Evolutionary conservation across 2,329 filamentous ascomycete genomes (phyloP), one percentile per base, ranked within the genome.

Genomic region (Ramichloridium luteum): DNA sequence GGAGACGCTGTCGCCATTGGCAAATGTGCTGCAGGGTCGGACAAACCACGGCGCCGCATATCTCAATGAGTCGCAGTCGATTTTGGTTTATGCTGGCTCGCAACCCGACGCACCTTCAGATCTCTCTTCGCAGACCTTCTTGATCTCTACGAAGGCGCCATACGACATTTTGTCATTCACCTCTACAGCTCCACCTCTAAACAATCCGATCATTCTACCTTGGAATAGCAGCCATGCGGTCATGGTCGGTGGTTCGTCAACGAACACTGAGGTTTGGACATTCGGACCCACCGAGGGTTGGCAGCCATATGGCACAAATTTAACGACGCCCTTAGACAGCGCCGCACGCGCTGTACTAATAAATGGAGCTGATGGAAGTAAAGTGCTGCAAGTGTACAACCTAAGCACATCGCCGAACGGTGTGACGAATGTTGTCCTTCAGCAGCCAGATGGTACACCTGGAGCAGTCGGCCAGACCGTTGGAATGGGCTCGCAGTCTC

Each of bases 1-100:
- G 77, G 62, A 72, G 37, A 69, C 64, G 25, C 57, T 79, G 23
- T 51, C 51, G 9, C 61, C 65, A 4, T 26, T 36, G 23, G 60
- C 61, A 17, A 53, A 58, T 20, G 71, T 77, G 27, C 69, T 79
- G 28, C 67, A 80, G 50, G 73, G 83, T 48, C 74, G 84, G 36
- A 63, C 74, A 36, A 72, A 77, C 45, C 88, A 96, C 55, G 77
- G 73, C 43, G 79, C 80, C 9, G 68, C 72, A 12, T 94, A 85
- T 51, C 63, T 96, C 32, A 68, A 74, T 39, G 67, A 68, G 13
- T 70, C 74, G 11, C 68, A 82, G 34, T 69, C 73, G 3, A 80
- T 96, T 33, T 59, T 94, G 14, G 67, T 93, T 15, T 94, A 86
- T 52, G 81, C 77, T 17, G 88, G 88, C 27, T 74, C 68, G 11